phyloP scores from a whole-genome alignment of 2,329 filamentous ascomycete species.

The Madurella fahalii region DNA sequence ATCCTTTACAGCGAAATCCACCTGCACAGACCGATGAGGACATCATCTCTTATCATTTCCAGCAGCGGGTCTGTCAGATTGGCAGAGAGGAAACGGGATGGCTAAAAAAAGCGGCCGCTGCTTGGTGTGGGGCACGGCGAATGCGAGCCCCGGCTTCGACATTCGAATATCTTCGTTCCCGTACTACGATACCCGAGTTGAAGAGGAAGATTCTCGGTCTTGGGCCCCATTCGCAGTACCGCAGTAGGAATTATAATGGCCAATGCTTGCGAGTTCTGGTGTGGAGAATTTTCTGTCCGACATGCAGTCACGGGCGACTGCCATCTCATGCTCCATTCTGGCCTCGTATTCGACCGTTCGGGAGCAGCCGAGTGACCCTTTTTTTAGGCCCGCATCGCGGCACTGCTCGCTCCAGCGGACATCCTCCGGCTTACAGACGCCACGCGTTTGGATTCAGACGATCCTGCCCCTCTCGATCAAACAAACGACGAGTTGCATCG shows the following conservation, averaged over 20 bases:
- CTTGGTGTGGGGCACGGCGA: neutral
- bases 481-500: too few species aligned
- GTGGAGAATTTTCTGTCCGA: neutral
- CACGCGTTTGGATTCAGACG: neutral
- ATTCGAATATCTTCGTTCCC: neutral
- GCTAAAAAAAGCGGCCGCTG: conserved; percentile 1
- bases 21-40: too few species aligned
- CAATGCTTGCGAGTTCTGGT: too few species aligned
- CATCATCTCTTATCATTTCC: too few species aligned
- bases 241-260: too few species aligned
- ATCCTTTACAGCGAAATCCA: too few species aligned
- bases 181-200: neutral
- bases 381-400: conserved; percentile 21
- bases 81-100: neutral
- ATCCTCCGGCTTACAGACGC: conserved; percentile 5
- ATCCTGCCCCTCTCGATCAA: too few species aligned
- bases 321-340: conserved; percentile 12
- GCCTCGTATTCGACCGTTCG: conserved; percentile 20
- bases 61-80: too few species aligned
- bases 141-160: neutral
- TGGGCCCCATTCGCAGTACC: too few species aligned
- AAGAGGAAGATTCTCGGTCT: too few species aligned
- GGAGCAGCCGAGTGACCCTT: conserved; percentile 11
- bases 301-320: neutral
- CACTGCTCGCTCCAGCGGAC: conserved; percentile 10